phyloP scores from a whole-genome alignment of 139 green algal species.

The Chlamydomonas schloesseri region DNA sequence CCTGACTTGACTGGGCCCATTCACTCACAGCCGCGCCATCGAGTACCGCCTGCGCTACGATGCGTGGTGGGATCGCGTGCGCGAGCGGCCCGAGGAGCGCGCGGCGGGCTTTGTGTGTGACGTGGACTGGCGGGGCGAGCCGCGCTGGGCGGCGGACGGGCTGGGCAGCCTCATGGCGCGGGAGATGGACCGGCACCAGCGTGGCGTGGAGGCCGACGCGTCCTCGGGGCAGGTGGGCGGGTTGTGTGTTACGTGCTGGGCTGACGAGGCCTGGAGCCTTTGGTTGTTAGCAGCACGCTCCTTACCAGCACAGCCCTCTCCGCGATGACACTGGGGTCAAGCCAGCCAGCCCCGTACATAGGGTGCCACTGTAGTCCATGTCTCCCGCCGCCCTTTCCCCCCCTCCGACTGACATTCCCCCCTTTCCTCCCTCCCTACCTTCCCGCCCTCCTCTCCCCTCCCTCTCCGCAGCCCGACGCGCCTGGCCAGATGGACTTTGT shows the following conservation, averaged over 20 bases:
- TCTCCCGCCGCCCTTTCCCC: too few relatives aligned
- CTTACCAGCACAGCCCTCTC: too few relatives aligned
- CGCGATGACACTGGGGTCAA: too few relatives aligned
- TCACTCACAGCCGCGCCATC: constrained; percentile 12
- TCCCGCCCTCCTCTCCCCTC: background rate
- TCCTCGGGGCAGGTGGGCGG: background rate
- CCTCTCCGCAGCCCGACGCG: background rate
- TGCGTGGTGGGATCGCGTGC: constrained; percentile 26
- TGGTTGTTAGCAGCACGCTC: too few relatives aligned
- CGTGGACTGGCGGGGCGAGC: constrained; percentile 3
- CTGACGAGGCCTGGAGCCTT: too few relatives aligned
- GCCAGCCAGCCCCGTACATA: too few relatives aligned
- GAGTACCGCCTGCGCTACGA: constrained; percentile 33
- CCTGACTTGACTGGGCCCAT: too few relatives aligned
- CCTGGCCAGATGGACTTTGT: constrained; percentile 30
- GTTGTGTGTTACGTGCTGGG: too few relatives aligned
- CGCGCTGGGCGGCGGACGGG: constrained; percentile 27
- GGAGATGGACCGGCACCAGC: constrained; percentile 27
- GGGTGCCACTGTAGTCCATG: too few relatives aligned
- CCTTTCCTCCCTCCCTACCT: background rate
- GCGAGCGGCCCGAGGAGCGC: constrained; percentile 39
- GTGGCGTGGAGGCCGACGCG: background rate
- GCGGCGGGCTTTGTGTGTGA: constrained; percentile 25
- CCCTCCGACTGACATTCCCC: too few relatives aligned
- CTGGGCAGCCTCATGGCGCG: background rate